phyloP scores from a whole-genome alignment of 768 basidiomycete genomes.

The Lentinula aciculospora region DNA sequence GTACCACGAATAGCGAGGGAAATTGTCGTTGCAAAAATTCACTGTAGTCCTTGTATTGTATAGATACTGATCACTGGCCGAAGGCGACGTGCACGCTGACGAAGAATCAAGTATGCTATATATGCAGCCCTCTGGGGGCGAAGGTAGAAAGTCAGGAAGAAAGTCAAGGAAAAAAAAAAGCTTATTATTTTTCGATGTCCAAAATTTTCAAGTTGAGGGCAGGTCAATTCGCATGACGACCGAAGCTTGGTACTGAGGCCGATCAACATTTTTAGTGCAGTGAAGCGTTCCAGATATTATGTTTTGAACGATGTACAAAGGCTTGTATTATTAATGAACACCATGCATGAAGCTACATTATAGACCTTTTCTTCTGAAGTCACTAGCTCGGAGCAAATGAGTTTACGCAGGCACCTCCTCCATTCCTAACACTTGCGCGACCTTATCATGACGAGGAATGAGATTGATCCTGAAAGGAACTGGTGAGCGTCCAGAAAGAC shows the following conservation, averaged over 20 bases:
- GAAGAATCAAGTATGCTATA: no score
- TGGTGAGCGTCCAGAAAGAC: slow-evolving; percentile 25
- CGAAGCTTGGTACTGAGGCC: background rate
- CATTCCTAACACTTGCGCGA: slow-evolving; percentile 8
- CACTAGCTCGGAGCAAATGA: no score
- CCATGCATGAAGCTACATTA: no score
- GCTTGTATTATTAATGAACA: no score
- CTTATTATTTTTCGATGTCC: background rate
- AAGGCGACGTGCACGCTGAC: no score
- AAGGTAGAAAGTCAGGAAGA: background rate
- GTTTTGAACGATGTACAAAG: no score
- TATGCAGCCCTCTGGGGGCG: background rate
- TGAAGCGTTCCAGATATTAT: no score
- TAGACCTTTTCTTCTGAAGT: no score
- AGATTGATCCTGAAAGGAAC: slow-evolving; percentile 21
- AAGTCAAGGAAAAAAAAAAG: background rate
- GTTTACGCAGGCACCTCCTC: slow-evolving; percentile 2
- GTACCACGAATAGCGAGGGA: no score
- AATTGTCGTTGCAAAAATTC: no score
- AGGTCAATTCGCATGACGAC: background rate
- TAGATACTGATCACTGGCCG: no score
- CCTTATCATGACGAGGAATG: slow-evolving; percentile 12
- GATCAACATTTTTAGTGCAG: background rate
- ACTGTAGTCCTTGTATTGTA: no score
- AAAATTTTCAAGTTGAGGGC: background rate